Evolutionary conservation across 352 stramenopile genomes (phyloP).

Genomic region (Peronospora farinosa): DNA sequence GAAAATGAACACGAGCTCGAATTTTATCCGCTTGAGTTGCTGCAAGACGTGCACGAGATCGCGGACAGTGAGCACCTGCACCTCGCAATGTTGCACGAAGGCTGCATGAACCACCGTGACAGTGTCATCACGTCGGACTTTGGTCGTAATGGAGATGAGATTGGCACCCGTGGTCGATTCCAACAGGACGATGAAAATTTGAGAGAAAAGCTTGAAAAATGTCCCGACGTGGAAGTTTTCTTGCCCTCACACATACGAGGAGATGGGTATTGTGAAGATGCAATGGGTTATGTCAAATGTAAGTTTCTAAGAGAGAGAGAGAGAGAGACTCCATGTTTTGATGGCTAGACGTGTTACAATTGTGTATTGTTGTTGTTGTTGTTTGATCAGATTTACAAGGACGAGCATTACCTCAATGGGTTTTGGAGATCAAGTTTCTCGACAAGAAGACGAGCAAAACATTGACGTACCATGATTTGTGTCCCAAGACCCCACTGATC

Average conservation of each 20-base stretch:
- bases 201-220: constrained; percentile 40
- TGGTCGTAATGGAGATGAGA: constrained; percentile 15
- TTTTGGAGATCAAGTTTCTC: constrained; percentile 31
- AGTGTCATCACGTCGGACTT: constrained; percentile 40
- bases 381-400: constrained; percentile 35
- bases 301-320: constrained; percentile 19
- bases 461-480: constrained; percentile 50
- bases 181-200: constrained; percentile 33
- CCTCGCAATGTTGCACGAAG: constrained; percentile 42
- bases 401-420: constrained; percentile 44
- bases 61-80: constrained; percentile 34
- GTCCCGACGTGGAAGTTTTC: constrained; percentile 59
- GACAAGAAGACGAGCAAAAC: constrained; percentile 24
- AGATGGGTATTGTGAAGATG: constrained; percentile 69
- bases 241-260: constrained; percentile 37
- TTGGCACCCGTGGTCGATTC: constrained; percentile 15
- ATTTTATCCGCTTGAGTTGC: constrained; percentile 22
- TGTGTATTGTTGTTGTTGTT: too few species aligned
- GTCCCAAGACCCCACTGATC: constrained; percentile 40
- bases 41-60: constrained; percentile 20
- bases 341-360: background rate
- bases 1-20: constrained; percentile 23
- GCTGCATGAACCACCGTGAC: constrained; percentile 34
- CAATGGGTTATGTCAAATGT: constrained; percentile 67
- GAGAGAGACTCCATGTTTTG: background rate